Conservation (phyloP, 257 asterid genomes). For the Pogostemon cablin region DNA sequence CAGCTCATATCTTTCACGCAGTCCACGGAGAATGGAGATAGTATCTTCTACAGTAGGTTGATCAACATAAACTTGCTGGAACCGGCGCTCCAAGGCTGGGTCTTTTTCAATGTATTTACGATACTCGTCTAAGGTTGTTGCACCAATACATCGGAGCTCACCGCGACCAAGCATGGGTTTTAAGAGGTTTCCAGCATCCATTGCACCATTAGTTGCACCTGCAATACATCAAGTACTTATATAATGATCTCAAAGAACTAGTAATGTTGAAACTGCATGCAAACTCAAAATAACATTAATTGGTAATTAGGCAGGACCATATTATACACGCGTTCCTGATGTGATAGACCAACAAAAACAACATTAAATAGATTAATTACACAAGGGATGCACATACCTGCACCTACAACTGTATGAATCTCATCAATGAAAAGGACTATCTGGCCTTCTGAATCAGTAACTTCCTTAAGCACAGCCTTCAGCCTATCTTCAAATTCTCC, state of each 20-base stretch:
- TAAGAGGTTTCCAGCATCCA: conserved; percentile 98
- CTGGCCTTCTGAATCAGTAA: conserved; percentile 92
- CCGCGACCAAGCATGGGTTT: conserved; percentile 99
- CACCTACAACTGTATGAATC: conserved; percentile 97
- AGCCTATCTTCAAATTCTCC: conserved; percentile 98
- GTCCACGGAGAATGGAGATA: conserved; percentile 89
- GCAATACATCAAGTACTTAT: conserved; percentile 26
- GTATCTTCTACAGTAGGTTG: conserved; percentile 94
- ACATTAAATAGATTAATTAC: background rate
- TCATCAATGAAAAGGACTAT: conserved; percentile 91
- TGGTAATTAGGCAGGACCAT: background rate
- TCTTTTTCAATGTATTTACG: conserved; percentile 94
- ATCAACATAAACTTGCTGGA: conserved; percentile 94
- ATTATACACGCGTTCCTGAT: too few species aligned
- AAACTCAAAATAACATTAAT: background rate
- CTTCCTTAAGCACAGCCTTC: conserved; percentile 96
- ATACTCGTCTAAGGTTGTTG: conserved; percentile 91
- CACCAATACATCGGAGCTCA: conserved; percentile 95
- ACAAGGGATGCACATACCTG: conserved; percentile 51
- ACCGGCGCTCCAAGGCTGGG: conserved; percentile 92
- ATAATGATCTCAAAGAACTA: background rate
- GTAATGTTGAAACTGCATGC: background rate
- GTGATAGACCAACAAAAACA: background rate
- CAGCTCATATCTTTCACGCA: conserved; percentile 92
- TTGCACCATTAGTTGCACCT: conserved; percentile 98